These are phyloP conservation scores for Sicyos edulis DNA, from an alignment of 306 rosid species.

Conservation along the genomic window DNA sequence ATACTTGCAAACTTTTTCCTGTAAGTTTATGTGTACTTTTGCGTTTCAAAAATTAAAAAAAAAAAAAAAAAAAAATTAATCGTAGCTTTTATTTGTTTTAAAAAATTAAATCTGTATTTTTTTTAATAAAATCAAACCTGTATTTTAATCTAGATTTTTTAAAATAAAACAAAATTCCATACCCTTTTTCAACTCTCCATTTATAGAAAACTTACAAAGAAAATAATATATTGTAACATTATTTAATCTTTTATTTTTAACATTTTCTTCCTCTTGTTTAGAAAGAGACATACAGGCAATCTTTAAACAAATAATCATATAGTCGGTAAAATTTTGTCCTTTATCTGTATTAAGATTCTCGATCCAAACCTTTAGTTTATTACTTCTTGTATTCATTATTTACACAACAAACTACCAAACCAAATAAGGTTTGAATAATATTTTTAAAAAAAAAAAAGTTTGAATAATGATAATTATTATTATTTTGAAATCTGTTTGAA, in stretches of 20 bases:
- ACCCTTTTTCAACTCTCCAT: background rate
- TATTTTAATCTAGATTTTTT: background rate
- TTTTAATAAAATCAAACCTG: background rate
- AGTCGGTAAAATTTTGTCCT: background rate
- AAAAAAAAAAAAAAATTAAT: too few species aligned
- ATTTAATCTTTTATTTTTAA: background rate
- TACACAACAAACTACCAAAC: background rate
- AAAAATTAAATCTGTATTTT: background rate
- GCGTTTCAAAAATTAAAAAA: too few species aligned
- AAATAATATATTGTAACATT: background rate
- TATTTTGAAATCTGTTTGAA: too few species aligned
- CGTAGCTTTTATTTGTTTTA: too few species aligned
- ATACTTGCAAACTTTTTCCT: background rate
- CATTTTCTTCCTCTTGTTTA: background rate
- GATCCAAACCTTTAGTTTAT: background rate
- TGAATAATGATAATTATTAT: too few species aligned
- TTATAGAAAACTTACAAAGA: background rate
- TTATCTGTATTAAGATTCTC: background rate
- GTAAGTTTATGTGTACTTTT: too few species aligned
- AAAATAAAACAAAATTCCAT: background rate
- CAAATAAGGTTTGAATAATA: background rate
- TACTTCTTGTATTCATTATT: background rate
- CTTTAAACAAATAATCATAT: background rate
- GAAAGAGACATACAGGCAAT: background rate
- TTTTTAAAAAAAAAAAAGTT: too few species aligned